Evolutionary conservation across 179 eudicot genomes (phyloP).

Genomic region (Spergularia azorica): DNA sequence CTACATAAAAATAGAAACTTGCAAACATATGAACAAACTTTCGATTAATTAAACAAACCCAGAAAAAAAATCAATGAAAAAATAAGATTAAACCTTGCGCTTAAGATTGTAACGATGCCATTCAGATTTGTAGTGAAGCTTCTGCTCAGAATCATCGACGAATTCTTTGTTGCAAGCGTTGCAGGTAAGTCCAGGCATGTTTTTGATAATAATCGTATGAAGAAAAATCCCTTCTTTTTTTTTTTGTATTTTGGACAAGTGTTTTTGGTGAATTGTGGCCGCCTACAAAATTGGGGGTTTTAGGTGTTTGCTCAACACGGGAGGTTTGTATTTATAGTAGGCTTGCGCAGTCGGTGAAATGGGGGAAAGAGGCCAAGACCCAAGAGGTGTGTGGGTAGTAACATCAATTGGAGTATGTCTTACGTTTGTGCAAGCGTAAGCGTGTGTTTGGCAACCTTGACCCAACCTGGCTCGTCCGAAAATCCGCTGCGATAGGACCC

Average conservation of each 20-base stretch:
- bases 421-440: background rate
- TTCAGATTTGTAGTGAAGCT: conserved; percentile 87
- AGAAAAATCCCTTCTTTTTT: too few relatives aligned
- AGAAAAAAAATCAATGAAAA: background rate
- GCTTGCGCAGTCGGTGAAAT: too few relatives aligned
- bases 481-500: too few relatives aligned
- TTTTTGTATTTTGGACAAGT: background rate
- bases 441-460: too few relatives aligned
- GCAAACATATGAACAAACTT: background rate
- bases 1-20: too few relatives aligned
- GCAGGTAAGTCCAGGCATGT: conserved; percentile 74
- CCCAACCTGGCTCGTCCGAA: too few relatives aligned
- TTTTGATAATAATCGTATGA: background rate
- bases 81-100: conserved; percentile 63
- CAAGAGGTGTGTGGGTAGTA: too few relatives aligned
- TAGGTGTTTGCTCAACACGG: too few relatives aligned
- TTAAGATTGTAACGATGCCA: conserved; percentile 97
- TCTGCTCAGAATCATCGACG: conserved; percentile 58
- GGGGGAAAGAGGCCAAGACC: too few relatives aligned
- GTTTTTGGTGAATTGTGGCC: background rate
- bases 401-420: background rate
- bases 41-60: background rate
- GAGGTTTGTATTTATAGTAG: too few relatives aligned
- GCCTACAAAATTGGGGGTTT: background rate
- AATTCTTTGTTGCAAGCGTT: conserved; percentile 85